A percentile compares a stretch with the other conserved stretches of the same genome.
Evolutionary conservation across 139 green algal genomes (phyloP).

Genomic region (Diplosphaera chodatii): DNA sequence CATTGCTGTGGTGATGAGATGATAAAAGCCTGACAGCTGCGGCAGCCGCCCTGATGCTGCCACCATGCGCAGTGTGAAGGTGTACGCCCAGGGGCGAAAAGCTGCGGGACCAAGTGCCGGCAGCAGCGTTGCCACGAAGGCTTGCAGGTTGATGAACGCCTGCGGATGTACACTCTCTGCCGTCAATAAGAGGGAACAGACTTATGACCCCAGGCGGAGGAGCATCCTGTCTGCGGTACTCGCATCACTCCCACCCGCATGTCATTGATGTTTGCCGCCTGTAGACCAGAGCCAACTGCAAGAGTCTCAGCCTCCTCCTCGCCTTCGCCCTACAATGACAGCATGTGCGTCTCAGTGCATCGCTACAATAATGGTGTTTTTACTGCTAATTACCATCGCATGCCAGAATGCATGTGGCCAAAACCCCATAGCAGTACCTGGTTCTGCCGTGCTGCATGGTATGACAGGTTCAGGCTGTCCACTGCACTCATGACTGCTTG

Average conservation of each 20-base stretch:
- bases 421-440: no score
- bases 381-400: no score
- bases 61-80: constrained; percentile 4
- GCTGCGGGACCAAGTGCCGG: background rate
- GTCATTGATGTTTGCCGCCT: constrained; percentile 8
- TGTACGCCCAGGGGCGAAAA: constrained; percentile 14
- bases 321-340: background rate
- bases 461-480: constrained; percentile 9
- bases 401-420: no score
- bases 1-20: constrained; percentile 8
- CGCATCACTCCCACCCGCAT: constrained; percentile 13
- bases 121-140: constrained; percentile 5
- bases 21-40: constrained; percentile 17
- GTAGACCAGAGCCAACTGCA: background rate
- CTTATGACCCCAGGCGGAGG: no score
- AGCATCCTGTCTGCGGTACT: no score
- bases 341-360: background rate
- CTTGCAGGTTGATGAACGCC: constrained; percentile 13
- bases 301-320: background rate
- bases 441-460: background rate
- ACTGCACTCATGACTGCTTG: constrained; percentile 3
- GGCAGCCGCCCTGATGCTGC: constrained; percentile 4
- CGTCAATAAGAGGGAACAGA: no score
- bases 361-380: no score
- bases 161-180: no score